Base-by-base conservation (phyloP, 1,284 basidiomycete species). In the Microbotryum silenes-acaulis region DNA sequence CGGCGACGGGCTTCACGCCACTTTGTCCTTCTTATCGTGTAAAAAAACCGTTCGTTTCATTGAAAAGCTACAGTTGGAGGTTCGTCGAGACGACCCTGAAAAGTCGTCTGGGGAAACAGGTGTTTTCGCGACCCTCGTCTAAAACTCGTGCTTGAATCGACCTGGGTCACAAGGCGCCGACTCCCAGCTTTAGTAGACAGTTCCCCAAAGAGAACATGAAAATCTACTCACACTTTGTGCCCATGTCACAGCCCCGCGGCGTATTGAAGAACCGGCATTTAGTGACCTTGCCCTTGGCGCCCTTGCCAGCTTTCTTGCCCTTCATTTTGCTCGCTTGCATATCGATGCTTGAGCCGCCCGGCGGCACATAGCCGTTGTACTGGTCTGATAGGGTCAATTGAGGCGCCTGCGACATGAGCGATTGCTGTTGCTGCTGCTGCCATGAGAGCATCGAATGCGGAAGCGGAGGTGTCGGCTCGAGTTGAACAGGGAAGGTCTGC, bases 191-290 rank as follows among this genome's bases (percentile, higher is more conserved):
- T 42, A 42, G 16, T 42, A 12, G 23, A 23, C 4, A 3, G 10
- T 16, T 42, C 37, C 37, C 16, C 37, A 42, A 23, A 18, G 7
- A 37, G 1, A 10, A 10, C 2, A 18, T 4, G 27, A 23, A 23
- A 12, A 49, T 4, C 21, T 62, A 68, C 37, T 47, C 44, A 54
- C 67, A 68, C 37, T 48, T 45, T 4, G 57, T 56, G 1, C 67
- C 67, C 60, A 64, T 56, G 33, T 66, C 64, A 56, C 67, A 68
- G 8, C 67, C 60, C 4, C 45, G 45, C 2, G 49, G 54, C 10
- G n/a, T 44, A 14, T 45, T 37, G 42, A 59, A 66, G 56, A 60
- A 68, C 51, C 51, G 42, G 37, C 67, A 66, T 3, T 20, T 20
- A 4, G 51, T 25, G 2, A 9, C n/a, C 52, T 46, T 47, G 10